Evolutionary conservation across 2,329 filamentous ascomycete species (phyloP), one percentile per base, ranked within the genome.

Genomic region (Waltergamsia citrina): DNA sequence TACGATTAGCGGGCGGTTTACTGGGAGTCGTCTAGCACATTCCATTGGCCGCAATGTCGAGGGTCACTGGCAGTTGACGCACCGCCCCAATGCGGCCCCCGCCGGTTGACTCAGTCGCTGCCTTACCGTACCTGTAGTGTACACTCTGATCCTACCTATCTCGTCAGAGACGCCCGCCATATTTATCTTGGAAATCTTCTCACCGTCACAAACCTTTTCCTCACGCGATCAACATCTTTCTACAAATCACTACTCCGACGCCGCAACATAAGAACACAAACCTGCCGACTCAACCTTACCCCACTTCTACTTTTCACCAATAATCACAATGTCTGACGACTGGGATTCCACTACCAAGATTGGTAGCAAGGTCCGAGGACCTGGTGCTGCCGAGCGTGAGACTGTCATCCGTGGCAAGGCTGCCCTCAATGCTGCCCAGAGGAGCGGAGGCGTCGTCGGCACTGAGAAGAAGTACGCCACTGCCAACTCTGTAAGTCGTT

Each of bases 301-400:
- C n/a, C n/a, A n/a, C n/a, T n/a, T n/a, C n/a, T n/a, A n/a, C n/a
- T n/a, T n/a, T n/a, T n/a, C n/a, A n/a, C n/a, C n/a, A n/a, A 19
- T 7, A 15, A 19, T n/a, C 78, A 78, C 52, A 34, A 77, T 82
- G 74, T 59, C 63, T 49, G 60, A 57, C 34, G 86, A 94, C 53
- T 96, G 90, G 88, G 83, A 94, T 51, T 62, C 66, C 47, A 78
- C 83, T 49, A 94, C 87, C 65, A 94, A 92, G 74, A 96, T 98
- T 56, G 92, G 92, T 54, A 85, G 78, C 75, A 90, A 84, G 65
- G 74, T 74, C 53, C 78, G 78, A 52, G 74, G 76, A 44, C 73
- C 78, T 46, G 82, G 80, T 48, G 71, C 62, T 38, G 60, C 57
- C 36, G 67, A 75, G 46, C 84, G 85, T 48, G 87, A 95, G 72